Evolutionary conservation across 495 filamentous ascomycete species (phyloP).

Genomic region (Lasiosphaeris hirsuta): DNA sequence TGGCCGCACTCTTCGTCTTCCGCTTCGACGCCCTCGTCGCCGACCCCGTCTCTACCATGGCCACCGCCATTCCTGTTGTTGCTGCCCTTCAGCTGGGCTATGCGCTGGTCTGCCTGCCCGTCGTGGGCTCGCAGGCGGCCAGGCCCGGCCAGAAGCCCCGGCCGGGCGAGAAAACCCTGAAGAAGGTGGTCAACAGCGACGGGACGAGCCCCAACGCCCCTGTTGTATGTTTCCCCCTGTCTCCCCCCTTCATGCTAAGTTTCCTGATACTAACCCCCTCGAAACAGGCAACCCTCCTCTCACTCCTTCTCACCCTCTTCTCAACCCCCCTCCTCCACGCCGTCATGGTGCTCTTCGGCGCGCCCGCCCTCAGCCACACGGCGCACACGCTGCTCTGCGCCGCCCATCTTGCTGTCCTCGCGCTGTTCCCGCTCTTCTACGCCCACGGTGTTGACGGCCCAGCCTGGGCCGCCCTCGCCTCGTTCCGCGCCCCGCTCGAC

Average conservation of each 20-base stretch:
- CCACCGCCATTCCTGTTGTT: conserved; percentile 58
- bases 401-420: conserved; percentile 74
- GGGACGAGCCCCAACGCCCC: conserved; percentile 26
- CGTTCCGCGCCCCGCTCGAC: conserved; percentile 56
- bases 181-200: conserved; percentile 22
- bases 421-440: conserved; percentile 73
- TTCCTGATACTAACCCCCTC: neutral
- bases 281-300: conserved; percentile 57
- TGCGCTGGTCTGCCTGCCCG: conserved; percentile 68
- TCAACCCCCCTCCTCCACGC: conserved; percentile 59
- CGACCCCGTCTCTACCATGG: conserved; percentile 66
- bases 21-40: conserved; percentile 65
- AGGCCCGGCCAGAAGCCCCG: conserved; percentile 29
- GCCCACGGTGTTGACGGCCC: conserved; percentile 71
- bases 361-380: conserved; percentile 80
- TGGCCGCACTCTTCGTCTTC: conserved; percentile 57
- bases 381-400: conserved; percentile 74
- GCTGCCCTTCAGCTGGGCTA: conserved; percentile 64
- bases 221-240: conserved; percentile 31
- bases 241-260: neutral
- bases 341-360: conserved; percentile 81
- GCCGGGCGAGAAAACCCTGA: conserved; percentile 45
- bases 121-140: conserved; percentile 44
- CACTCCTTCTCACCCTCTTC: conserved; percentile 55
- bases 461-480: conserved; percentile 70